phyloP scores from a whole-genome alignment of 2,329 filamentous ascomycete species.

The Fusarium piperis region DNA sequence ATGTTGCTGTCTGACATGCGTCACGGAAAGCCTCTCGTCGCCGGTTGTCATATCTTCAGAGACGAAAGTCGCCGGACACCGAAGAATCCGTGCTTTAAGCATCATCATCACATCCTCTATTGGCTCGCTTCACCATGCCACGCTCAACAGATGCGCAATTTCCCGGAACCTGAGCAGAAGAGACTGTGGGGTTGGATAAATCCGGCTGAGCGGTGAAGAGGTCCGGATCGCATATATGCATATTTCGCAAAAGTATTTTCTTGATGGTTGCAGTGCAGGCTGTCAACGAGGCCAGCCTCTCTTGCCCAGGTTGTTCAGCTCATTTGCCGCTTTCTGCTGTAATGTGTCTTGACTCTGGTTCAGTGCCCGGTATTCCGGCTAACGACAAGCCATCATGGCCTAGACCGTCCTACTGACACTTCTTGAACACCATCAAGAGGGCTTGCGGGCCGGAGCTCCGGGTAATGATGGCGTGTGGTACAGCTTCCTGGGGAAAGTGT shows the following conservation, averaged over 20 bases:
- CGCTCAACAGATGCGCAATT: conserved; percentile 20
- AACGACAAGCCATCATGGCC: not conserved
- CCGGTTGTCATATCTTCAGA: not conserved
- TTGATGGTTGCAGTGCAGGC: not conserved
- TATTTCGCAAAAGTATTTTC: not conserved
- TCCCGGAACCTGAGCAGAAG: conserved; percentile 14
- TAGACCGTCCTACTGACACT: not conserved
- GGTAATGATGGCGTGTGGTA: not conserved
- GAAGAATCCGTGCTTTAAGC: not conserved
- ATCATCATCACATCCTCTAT: conserved; percentile 1
- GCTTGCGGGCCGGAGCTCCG: not conserved
- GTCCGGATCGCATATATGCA: conserved; percentile 32
- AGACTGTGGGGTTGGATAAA: conserved; percentile 31
- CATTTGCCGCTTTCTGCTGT: not conserved
- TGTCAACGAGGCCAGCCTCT: not conserved
- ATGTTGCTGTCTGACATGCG: not conserved
- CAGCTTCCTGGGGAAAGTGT: not conserved
- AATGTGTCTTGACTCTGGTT: not conserved
- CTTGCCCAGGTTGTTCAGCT: not conserved
- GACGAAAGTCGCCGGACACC: not conserved
- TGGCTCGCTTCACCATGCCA: conserved; percentile 20
- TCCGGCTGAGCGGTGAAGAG: conserved; percentile 35
- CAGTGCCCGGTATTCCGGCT: not conserved
- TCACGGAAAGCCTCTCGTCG: not conserved
- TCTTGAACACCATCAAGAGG: not conserved